These are phyloP conservation scores for Globisporangium okanoganense DNA, from an alignment of 352 stramenopile species.

Conservation along the genomic window DNA sequence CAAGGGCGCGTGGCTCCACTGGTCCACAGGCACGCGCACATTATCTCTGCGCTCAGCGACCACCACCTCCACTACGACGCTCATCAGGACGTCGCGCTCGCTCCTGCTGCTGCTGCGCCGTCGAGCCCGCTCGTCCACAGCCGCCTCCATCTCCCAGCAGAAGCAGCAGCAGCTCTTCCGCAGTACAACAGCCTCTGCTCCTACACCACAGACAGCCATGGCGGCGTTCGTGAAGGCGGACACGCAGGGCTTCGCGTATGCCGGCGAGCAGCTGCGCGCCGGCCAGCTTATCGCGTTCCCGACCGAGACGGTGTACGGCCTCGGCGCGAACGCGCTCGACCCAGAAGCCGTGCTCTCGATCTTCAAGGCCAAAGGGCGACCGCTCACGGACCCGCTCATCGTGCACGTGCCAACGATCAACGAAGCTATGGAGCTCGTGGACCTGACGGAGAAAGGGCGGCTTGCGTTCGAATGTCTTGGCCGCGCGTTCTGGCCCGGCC, in stretches of 20 bases:
- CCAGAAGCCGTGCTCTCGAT: conserved; percentile 92
- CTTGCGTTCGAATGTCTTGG: conserved; percentile 84
- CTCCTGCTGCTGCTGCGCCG: background rate
- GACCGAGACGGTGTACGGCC: conserved; percentile 99
- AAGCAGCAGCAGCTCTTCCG: background rate
- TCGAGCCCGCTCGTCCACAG: background rate
- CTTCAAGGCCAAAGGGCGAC: conserved; percentile 94
- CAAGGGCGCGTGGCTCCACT: conserved; percentile 4
- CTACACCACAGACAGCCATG: conserved; percentile 1
- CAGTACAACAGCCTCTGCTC: background rate
- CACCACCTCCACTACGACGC: background rate
- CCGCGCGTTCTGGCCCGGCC: conserved; percentile 95
- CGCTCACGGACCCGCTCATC: conserved; percentile 97
- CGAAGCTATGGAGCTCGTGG: conserved; percentile 88
- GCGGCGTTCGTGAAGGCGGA: conserved; percentile 38
- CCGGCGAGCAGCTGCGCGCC: conserved; percentile 60
- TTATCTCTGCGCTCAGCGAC: background rate
- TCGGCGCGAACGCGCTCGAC: conserved; percentile 97
- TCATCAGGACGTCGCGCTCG: background rate
- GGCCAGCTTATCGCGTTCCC: conserved; percentile 93
- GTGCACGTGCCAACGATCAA: conserved; percentile 93
- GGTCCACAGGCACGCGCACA: background rate
- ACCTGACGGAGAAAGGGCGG: conserved; percentile 60
- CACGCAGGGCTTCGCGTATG: conserved; percentile 37
- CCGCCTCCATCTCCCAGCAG: background rate